These are phyloP conservation scores for Hylodesmum podocarpum DNA, from an alignment of 306 rosid genomes.

Conservation along the genomic window DNA sequence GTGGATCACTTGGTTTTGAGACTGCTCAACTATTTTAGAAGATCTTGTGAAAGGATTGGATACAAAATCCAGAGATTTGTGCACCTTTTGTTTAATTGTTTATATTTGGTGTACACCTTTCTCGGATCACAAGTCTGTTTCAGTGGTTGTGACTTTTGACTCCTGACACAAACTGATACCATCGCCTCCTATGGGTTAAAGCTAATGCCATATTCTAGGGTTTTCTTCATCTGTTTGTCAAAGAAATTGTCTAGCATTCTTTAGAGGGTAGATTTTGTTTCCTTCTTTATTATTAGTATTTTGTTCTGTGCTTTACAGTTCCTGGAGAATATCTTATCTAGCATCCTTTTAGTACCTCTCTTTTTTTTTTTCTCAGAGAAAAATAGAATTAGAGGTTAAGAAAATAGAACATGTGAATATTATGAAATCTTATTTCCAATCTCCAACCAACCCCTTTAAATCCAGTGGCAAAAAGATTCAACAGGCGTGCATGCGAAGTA, in stretches of 20 bases:
- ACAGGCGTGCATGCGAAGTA: not conserved
- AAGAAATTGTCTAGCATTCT: not conserved
- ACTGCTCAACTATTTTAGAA: not conserved
- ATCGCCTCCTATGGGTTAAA: not conserved
- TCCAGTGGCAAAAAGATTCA: not conserved
- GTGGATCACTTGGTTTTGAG: constrained; percentile 12
- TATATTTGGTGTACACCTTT: not conserved
- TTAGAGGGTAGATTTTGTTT: not conserved
- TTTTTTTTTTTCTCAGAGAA: not conserved
- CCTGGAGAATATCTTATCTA: constrained; percentile 6
- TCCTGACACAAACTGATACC: not conserved
- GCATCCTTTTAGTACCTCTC: not conserved
- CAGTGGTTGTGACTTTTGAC: not conserved
- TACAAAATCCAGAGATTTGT: not conserved
- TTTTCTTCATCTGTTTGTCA: not conserved
- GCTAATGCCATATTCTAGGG: not conserved
- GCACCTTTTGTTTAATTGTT: not conserved
- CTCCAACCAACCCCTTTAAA: not conserved
- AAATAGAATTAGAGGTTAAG: not conserved
- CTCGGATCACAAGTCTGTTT: not conserved
- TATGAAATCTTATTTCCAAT: constrained; percentile 1
- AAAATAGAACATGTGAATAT: constrained; percentile 8
- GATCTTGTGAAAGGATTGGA: not conserved
- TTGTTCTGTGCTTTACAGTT: not conserved
- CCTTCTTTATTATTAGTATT: not conserved